Evolutionary conservation across 2,329 filamentous ascomycete genomes (phyloP).

Genomic region (Ophiostoma sp.): DNA sequence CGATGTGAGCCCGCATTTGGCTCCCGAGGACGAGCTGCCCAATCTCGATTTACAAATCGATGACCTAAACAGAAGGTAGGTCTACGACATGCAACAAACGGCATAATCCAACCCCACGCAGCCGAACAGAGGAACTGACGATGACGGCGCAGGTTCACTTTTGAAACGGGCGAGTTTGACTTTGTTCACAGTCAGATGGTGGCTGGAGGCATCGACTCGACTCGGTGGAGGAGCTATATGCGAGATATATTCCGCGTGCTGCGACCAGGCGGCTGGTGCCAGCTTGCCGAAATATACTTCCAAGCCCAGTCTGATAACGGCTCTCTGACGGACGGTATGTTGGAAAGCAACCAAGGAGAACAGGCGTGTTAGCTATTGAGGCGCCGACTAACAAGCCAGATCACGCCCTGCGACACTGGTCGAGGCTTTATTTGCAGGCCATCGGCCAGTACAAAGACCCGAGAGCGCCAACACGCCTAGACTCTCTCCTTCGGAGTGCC

Average conservation of each 20-base stretch:
- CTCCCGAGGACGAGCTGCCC: slow-evolving; percentile 54
- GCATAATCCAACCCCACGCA: background rate
- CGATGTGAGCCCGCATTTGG: slow-evolving; percentile 66
- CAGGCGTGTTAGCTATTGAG: background rate
- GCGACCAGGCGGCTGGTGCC: slow-evolving; percentile 74
- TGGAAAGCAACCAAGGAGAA: background rate
- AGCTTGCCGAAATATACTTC: slow-evolving; percentile 82
- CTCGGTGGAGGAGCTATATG: slow-evolving; percentile 70
- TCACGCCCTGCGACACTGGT: slow-evolving; percentile 64
- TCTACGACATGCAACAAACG: background rate
- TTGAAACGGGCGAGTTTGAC: slow-evolving; percentile 67
- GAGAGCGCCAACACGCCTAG: slow-evolving; percentile 56
- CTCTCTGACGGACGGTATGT: slow-evolving; percentile 58
- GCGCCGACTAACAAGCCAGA: slow-evolving; percentile 36
- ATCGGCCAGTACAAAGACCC: slow-evolving; percentile 62
- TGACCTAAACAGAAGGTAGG: slow-evolving; percentile 61
- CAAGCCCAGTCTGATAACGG: slow-evolving; percentile 84
- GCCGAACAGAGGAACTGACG: background rate
- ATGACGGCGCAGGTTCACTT: slow-evolving; percentile 51
- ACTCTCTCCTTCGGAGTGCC: slow-evolving; percentile 51
- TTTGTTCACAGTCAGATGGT: slow-evolving; percentile 74
- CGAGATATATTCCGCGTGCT: slow-evolving; percentile 67
- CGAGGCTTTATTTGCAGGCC: slow-evolving; percentile 56
- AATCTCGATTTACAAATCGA: slow-evolving; percentile 69
- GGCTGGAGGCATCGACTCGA: slow-evolving; percentile 63